These are phyloP conservation scores for Fomitopsis schrenkii DNA, from an alignment of 1,284 basidiomycete genomes.

Conservation along the genomic window DNA sequence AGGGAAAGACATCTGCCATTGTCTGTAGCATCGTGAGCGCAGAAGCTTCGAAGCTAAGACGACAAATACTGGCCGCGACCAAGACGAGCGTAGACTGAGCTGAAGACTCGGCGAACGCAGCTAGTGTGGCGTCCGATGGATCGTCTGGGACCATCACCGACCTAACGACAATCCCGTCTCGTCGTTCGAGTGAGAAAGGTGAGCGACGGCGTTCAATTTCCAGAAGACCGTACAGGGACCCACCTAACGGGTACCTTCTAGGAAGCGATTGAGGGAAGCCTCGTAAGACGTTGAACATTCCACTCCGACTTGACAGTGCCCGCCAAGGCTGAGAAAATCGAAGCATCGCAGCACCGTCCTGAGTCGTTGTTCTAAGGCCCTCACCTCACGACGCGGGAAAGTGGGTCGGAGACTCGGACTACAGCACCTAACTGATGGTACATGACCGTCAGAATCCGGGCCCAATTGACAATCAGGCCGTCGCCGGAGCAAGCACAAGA, in stretches of 20 bases:
- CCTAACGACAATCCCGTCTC: not conserved
- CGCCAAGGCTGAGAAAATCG: not conserved
- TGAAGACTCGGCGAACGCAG: no score
- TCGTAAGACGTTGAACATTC: not conserved
- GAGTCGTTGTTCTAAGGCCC: not conserved
- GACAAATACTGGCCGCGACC: not conserved
- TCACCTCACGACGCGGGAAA: not conserved
- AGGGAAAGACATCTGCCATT: not conserved
- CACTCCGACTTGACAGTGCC: not conserved
- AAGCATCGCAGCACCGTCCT: not conserved
- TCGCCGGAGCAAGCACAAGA: not conserved
- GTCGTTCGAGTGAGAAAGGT: not conserved
- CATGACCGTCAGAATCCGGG: not conserved
- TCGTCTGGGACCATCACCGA: not conserved
- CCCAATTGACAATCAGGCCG: not conserved
- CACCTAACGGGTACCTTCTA: not conserved
- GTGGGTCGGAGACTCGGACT: not conserved
- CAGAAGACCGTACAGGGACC: not conserved
- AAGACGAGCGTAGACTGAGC: not conserved
- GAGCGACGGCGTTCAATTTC: not conserved
- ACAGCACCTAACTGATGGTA: not conserved
- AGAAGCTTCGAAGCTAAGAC: not conserved
- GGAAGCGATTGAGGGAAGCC: not conserved
- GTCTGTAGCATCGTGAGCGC: not conserved
- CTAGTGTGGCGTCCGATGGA: not conserved